Base-by-base conservation (phyloP, 495 filamentous ascomycete species). In the Hypoxylon trugodes region DNA sequence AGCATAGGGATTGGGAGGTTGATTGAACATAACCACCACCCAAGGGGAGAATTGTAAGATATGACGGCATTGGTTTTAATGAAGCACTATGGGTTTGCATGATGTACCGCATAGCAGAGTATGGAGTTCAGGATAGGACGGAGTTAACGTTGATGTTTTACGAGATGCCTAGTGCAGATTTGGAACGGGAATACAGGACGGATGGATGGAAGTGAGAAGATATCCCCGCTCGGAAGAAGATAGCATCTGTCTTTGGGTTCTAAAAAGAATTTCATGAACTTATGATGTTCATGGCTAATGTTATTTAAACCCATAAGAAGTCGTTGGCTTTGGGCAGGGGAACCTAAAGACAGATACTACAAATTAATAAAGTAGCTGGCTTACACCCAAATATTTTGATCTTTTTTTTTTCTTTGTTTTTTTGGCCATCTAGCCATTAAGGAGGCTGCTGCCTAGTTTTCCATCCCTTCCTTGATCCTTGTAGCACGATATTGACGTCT, bases 1-100 rank as follows among this genome's bases (percentile, higher is more conserved):
- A 32, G 4, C 36, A 16, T 13, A 66, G 69, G 19, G 66, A 71
- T 63, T 65, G 65, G 68, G 74, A 73, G 21, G 74, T 77, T 37
- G 74, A 77, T 63, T 77, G 66, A 51, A 43, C 54, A 25, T 12
- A 49, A 22, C 10, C 12, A 33, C 22, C 9, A 4, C 1, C 33
- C 10, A 36, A 26, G 6, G 7, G 21, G n/a, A 16, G 16, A 47
- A 10, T 58, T 67, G 66, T 69, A 69, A 19, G 15, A 22, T 51
- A 57, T 57, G 49, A 43, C 19, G 55, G 10, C 40, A 28, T 32
- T 6, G 25, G 19, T 40, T 65, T 35, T 56, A 50, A 56, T 55
- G 59, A 52, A 38, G 50, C n/a, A n/a, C 22, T 50, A 65, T 55
- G 62, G 45, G 28, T 19, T 51, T 58, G 62, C 43, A 55, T 61